Percentiles rank a stretch among this genome's conserved stretches.
phyloP scores from a whole-genome alignment of 1,284 basidiomycete species.

The Anthracocystis panici-leucophaei region DNA sequence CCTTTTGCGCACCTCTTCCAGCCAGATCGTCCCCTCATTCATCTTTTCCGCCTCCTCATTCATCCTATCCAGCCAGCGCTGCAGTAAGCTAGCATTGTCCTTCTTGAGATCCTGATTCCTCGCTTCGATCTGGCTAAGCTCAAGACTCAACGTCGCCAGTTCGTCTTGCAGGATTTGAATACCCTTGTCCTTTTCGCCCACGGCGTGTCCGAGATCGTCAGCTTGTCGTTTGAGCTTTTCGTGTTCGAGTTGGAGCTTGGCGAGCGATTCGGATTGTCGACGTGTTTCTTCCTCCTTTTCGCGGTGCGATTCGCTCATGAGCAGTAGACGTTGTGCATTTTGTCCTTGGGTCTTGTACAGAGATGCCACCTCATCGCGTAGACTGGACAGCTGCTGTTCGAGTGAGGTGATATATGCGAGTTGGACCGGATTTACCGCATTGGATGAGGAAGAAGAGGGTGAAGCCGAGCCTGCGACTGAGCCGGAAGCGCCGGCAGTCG shows the following conservation, averaged over 20 bases:
- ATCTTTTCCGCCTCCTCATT: slow-evolving; percentile 91
- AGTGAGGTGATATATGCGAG: slow-evolving; percentile 88
- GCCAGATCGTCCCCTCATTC: slow-evolving; percentile 76
- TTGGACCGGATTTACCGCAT: slow-evolving; percentile 77
- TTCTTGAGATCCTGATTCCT: slow-evolving; percentile 85
- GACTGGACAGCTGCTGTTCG: slow-evolving; percentile 88
- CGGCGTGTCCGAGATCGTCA: slow-evolving; percentile 78
- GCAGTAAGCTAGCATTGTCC: slow-evolving; percentile 93
- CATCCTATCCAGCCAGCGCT: slow-evolving; percentile 75
- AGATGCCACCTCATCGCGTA: slow-evolving; percentile 88
- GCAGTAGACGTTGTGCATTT: slow-evolving; percentile 89
- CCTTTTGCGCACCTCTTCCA: slow-evolving; percentile 49
- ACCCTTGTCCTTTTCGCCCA: slow-evolving; percentile 82
- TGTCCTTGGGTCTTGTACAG: slow-evolving; percentile 96
- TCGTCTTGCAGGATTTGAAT: slow-evolving; percentile 92
- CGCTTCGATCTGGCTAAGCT: slow-evolving; percentile 87
- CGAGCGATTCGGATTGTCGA: slow-evolving; percentile 80
- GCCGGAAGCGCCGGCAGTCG: slow-evolving; percentile 5
- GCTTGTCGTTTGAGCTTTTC: slow-evolving; percentile 72
- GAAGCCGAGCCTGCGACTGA: slow-evolving; percentile 12
- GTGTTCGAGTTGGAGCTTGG: slow-evolving; percentile 80
- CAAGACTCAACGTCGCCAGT: slow-evolving; percentile 70
- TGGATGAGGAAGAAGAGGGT: slow-evolving; percentile 5
- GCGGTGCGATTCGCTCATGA: slow-evolving; percentile 91
- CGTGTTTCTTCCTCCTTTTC: slow-evolving; percentile 87